Base-by-base conservation (phyloP, 352 stramenopile genomes). In the Pythium scleroteichum region DNA sequence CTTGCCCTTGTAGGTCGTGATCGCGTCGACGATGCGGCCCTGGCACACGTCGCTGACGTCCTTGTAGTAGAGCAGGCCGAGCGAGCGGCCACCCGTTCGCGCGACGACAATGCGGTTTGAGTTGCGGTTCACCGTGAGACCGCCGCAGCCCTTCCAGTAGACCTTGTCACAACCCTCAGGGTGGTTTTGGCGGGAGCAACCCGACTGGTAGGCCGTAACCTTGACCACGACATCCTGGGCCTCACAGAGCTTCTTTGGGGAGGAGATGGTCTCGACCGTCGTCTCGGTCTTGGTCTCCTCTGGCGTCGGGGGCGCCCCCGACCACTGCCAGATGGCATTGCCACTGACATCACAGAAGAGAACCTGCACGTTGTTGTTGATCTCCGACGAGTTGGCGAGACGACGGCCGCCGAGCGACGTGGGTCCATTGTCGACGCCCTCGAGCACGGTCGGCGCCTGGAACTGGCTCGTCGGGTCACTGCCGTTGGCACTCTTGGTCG, bases 121-220 rank as follows among this genome's bases (percentile, higher is more conserved):
- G 13, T 46, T 66, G 6, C 76, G 81, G 38, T 79, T 88, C 23
- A 91, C 77, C 0, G 79, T 86, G n/a, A 93, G 71, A n/a, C 83
- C 83, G 51, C 81, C 79, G 45, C 83, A 93, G 61, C 83, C 83
- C 61, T 88, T 88, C 68, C 83, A 87, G 65, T 89, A 35, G 77
- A 78, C 24, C 87, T 79, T 59, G 90, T 87, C 22, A 92, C 76
- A 44, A 68, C 83, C 49, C 86, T 80, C 23, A 1, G 82, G 72
- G 35, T 93, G 92, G 63, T 87, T 94, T 66, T 93, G 93, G 46
- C 89, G 75, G 32, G 85, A 95, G 91, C 33, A 85, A 77, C 13
- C 94, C 78, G n/a, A 94, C 81, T 50, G 85, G 58, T 79, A 88
- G 2, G 83, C 78, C n/a, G 74, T 79, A 17, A 90, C 82, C 23